Conservation (phyloP, 495 filamentous ascomycete genomes). For the Penicillium crystallinum region DNA sequence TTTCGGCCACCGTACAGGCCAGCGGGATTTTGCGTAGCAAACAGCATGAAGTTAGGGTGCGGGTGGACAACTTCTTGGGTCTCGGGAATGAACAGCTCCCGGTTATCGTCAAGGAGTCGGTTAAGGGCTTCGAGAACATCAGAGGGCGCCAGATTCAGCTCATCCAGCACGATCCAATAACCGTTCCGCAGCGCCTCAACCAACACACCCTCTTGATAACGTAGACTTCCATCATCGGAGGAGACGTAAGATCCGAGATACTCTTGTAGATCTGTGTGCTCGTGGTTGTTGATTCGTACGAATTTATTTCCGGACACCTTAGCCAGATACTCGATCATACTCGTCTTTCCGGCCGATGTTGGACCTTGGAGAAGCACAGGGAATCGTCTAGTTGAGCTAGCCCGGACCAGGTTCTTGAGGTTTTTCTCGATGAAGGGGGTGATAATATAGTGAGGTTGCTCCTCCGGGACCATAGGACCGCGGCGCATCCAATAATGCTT, state of each 20-base stretch:
- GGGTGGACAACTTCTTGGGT: constrained; percentile 91
- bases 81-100: constrained; percentile 95
- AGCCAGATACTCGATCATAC: constrained; percentile 97
- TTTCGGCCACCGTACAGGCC: constrained; percentile 95
- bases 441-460: constrained; percentile 87
- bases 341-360: constrained; percentile 95
- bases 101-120: constrained; percentile 90
- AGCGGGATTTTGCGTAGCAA: constrained; percentile 97
- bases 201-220: constrained; percentile 90
- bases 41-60: constrained; percentile 93
- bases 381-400: constrained; percentile 84
- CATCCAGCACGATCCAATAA: constrained; percentile 96
- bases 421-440: constrained; percentile 94
- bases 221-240: constrained; percentile 71
- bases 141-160: constrained; percentile 91
- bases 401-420: constrained; percentile 85
- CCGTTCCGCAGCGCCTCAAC: constrained; percentile 89
- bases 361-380: constrained; percentile 96
- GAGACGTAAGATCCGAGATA: constrained; percentile 95
- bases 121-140: constrained; percentile 96
- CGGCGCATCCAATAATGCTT: constrained; percentile 88
- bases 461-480: constrained; percentile 59
- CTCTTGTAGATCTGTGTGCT: constrained; percentile 97
- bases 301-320: constrained; percentile 95
- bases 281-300: constrained; percentile 98